Evolutionary conservation across 129 eudicot genomes (phyloP).

Genomic region (Pittosporum tobira): DNA sequence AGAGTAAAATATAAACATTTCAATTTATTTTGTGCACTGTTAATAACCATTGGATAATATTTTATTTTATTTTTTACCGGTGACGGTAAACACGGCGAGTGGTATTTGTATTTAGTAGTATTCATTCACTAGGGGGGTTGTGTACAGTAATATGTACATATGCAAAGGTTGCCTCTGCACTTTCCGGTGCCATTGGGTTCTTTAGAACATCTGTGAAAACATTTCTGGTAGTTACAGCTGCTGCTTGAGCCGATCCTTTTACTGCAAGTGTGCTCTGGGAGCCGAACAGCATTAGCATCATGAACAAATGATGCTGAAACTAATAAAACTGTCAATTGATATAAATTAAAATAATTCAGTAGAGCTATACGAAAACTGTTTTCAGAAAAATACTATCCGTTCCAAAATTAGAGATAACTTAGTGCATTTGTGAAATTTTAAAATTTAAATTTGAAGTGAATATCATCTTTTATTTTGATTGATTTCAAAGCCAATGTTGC

Average conservation of each 20-base stretch:
- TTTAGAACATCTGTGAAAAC: slow-evolving; percentile 29
- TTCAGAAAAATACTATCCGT: too few relatives aligned
- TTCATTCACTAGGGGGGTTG: slow-evolving; percentile 40
- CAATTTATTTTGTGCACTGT: too few relatives aligned
- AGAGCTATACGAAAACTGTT: too few relatives aligned
- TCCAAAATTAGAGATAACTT: too few relatives aligned
- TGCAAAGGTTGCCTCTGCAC: slow-evolving; percentile 36
- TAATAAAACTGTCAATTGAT: slow-evolving; percentile 1
- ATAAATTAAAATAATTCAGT: too few relatives aligned
- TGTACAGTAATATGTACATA: slow-evolving; percentile 42
- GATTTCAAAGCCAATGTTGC: too few relatives aligned
- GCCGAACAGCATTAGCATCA: slow-evolving; percentile 26
- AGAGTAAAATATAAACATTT: too few relatives aligned
- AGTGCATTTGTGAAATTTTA: too few relatives aligned
- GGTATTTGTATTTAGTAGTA: slow-evolving; percentile 8
- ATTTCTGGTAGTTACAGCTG: slow-evolving; percentile 26
- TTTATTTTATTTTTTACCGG: too few relatives aligned
- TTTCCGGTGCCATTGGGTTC: slow-evolving; percentile 34
- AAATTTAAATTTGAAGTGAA: too few relatives aligned
- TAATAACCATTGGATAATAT: too few relatives aligned
- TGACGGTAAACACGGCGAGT: neutral
- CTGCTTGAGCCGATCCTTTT: slow-evolving; percentile 17
- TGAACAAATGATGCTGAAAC: slow-evolving; percentile 4
- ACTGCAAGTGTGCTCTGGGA: slow-evolving; percentile 43
- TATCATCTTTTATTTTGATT: too few relatives aligned